Evolutionary conservation across 441 rosid species (phyloP), one percentile per base, ranked within the genome.

Genomic region (Corymbia calophylla): DNA sequence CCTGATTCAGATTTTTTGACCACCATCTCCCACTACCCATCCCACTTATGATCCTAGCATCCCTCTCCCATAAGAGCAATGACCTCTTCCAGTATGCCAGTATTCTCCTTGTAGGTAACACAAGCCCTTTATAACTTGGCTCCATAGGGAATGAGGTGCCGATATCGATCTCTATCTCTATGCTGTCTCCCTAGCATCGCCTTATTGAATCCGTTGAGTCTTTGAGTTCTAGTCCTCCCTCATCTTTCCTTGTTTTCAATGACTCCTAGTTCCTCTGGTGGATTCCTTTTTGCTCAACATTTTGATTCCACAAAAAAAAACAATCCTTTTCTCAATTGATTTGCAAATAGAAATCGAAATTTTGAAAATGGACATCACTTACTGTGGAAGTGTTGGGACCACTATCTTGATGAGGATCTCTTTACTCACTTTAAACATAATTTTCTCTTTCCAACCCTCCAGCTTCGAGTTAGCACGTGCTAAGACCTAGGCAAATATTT

Each of bases 1-100:
- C 6, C 0, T 27, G 0, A 23, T 56, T 56, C 0, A 1, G 25
- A 56, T 56, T 23, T 6, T 23, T 9, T 56, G 9, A n/a, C n/a
- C n/a, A 56, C 13, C 1, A 56, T 56, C 29, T 56, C 62, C 29
- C 62, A 56, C 25, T 56, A 56, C 0, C 25, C 5, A 10, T 56
- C 29, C 1, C 29, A 23, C 62, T 56, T 56, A 3, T 3, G 0
- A 12, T 56, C 27, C 62, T 9, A 56, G 9, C 62, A 56, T 35
- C 39, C 62, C 9, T 56, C 62, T 56, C 29, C 29, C 0, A 23
- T 13, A 56, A 56, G 14, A 29, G 29, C 0, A 0, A 56, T 56
- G 62, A 56, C 29, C 13, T 56, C 27, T 56, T 23, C 62, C 62
- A 9, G 23, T 29, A 5, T 23, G 29, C 62, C 5, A 56, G 23